Conservation (phyloP, 352 stramenopile species). For the Globisporangium iwayamae region DNA sequence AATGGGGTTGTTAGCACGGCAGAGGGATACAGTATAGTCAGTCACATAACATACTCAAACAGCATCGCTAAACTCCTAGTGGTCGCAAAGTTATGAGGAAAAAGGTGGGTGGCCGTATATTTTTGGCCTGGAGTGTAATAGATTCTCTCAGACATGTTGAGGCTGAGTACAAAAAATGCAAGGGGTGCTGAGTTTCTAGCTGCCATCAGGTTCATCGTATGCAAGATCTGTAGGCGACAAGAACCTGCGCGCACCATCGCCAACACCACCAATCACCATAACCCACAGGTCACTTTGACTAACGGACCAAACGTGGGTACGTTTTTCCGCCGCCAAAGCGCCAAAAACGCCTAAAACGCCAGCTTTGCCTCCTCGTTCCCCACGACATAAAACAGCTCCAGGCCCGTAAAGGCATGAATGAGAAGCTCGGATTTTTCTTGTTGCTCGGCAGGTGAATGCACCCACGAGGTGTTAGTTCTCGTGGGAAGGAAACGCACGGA, state of each 20-base stretch:
- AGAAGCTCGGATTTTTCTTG: slow-evolving; percentile 10
- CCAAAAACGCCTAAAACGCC: neutral
- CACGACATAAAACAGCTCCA: neutral
- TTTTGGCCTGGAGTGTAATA: too few species aligned
- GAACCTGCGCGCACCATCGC: neutral
- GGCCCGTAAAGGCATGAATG: neutral
- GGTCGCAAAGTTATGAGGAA: too few species aligned
- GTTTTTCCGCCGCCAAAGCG: neutral
- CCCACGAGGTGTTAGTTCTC: slow-evolving; percentile 3
- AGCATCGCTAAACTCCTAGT: too few species aligned
- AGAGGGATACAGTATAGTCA: too few species aligned
- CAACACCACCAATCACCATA: neutral
- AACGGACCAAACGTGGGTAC: neutral
- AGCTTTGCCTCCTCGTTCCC: neutral
- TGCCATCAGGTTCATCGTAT: neutral
- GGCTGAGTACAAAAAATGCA: too few species aligned
- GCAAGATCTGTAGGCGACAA: neutral
- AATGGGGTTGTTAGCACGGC: too few species aligned
- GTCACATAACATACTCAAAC: too few species aligned
- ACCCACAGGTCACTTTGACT: neutral
- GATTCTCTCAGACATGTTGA: too few species aligned
- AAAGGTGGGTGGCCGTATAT: too few species aligned
- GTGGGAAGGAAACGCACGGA: neutral
- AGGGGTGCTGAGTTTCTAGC: neutral
- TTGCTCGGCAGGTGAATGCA: neutral